phyloP scores from a whole-genome alignment of 768 basidiomycete genomes.

The Mycena alexandri region DNA sequence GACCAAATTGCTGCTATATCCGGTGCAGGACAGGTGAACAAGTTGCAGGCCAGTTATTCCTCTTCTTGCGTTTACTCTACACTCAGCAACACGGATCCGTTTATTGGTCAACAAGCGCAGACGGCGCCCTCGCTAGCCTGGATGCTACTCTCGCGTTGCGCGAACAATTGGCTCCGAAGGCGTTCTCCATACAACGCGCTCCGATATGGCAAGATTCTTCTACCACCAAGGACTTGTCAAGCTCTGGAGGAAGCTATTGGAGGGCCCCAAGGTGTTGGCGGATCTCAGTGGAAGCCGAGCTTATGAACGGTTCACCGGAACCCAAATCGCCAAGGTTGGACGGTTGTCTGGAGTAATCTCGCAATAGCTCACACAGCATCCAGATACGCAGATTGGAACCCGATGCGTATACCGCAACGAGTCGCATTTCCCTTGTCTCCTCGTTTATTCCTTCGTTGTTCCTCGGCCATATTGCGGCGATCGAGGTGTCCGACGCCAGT shows the following conservation, averaged over 20 bases:
- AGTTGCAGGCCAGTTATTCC: not conserved
- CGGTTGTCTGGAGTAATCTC: slow-evolving; percentile 2
- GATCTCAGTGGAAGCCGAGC: slow-evolving; percentile 86
- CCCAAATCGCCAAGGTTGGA: slow-evolving; percentile 82
- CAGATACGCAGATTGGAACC: slow-evolving; percentile 71
- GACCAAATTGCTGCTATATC: slow-evolving; percentile 72
- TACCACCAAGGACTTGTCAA: slow-evolving; percentile 79
- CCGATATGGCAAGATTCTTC: slow-evolving; percentile 96
- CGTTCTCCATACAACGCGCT: slow-evolving; percentile 75
- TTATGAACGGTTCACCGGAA: slow-evolving; percentile 90
- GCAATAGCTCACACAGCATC: slow-evolving; percentile 1
- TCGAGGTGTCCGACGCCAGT: slow-evolving; percentile 90
- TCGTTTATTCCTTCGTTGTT: slow-evolving; percentile 89
- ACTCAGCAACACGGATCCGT: slow-evolving; percentile 90
- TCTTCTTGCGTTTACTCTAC: slow-evolving; percentile 3
- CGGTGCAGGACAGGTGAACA: slow-evolving; percentile 84
- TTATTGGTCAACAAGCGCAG: slow-evolving; percentile 77
- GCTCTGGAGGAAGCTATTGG: slow-evolving; percentile 76
- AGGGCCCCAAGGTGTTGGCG: slow-evolving; percentile 77
- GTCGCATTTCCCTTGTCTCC: slow-evolving; percentile 82
- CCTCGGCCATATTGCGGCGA: slow-evolving; percentile 79
- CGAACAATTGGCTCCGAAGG: slow-evolving; percentile 70
- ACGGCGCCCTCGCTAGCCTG: slow-evolving; percentile 64
- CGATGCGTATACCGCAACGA: slow-evolving; percentile 68
- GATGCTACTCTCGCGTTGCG: slow-evolving; percentile 63